Evolutionary conservation across 2,329 filamentous ascomycete species (phyloP), one percentile per base, ranked within the genome.

Genomic region (Zopfia rhizophila): DNA sequence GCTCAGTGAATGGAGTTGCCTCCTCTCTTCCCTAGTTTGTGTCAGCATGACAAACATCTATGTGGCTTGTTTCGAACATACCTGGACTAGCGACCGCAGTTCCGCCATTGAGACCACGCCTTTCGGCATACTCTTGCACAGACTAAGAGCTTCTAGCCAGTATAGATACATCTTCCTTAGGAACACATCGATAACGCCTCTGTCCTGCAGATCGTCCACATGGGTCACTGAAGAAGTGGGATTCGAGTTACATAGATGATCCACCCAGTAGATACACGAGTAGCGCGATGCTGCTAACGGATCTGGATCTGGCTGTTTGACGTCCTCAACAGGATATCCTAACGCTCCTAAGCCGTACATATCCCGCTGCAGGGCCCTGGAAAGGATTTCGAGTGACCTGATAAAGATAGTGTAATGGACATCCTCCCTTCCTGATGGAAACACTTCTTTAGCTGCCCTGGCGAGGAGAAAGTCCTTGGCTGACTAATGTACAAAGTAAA

Each of bases 401-500:
- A 14, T 10, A 32, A 32, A 32, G 29, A 32, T 17, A 8, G 12
- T 17, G 29, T 32, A 14, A 17, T 32, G 29, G 14, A 14, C 14
- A 4, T 38, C 17, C 1, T 68, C 65, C 11, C 11, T 27, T n/a
- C 24, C 24, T 8, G 8, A 27, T n/a, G 24, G 24, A 27, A 27
- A 27, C 8, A 27, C 24, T 27, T 27, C n/a, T 8, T 27, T n/a
- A n/a, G n/a, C 8, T 27, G 24, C 24, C 24, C n/a, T 27, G 8
- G 24, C 24, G 24, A 27, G n/a, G 8, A 27, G n/a, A 27, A 27
- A 27, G 24, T 27, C 24, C 24, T 74, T 0, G 0, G 72, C 75
- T 1, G 74, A 76, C 39, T 74, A 68, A 43, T 77, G 72, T 1
- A 77, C 60, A 41, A 75, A 68, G 30, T 60, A 68, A 6, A 77